Percentiles rank a stretch among this genome's conserved stretches.
phyloP scores from a whole-genome alignment of 2,329 filamentous ascomycete genomes.

The Exophiala viscosa region DNA sequence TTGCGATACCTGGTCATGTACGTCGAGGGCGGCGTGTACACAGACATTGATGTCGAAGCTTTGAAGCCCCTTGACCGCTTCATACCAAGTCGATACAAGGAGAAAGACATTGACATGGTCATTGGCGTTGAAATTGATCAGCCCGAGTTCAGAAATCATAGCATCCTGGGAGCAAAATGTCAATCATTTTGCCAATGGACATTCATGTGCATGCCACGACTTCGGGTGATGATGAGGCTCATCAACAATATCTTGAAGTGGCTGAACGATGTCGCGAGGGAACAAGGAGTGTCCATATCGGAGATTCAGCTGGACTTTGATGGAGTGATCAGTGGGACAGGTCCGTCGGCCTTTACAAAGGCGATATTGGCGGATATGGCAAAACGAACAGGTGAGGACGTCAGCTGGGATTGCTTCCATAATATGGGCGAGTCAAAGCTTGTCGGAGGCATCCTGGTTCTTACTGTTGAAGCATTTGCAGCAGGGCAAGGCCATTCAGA shows the following conservation, averaged over 20 bases:
- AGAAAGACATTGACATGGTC: conserved; percentile 66
- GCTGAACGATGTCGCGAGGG: conserved; percentile 57
- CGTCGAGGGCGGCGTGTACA: conserved; percentile 59
- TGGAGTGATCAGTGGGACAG: conserved; percentile 69
- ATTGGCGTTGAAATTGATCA: conserved; percentile 69
- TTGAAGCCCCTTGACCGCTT: conserved; percentile 53
- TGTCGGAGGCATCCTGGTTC: conserved; percentile 61
- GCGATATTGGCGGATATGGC: conserved; percentile 65
- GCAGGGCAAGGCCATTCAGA: conserved; percentile 71
- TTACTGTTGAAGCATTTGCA: conserved; percentile 69
- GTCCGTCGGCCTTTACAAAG: conserved; percentile 65
- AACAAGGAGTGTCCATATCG: conserved; percentile 57
- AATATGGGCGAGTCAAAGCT: conserved; percentile 63
- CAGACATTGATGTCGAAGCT: conserved; percentile 59
- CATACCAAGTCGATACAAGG: conserved; percentile 61
- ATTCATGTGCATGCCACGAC: conserved; percentile 64
- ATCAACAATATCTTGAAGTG: conserved; percentile 66
- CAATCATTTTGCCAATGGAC: conserved; percentile 73
- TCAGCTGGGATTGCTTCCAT: conserved; percentile 65
- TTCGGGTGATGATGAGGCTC: conserved; percentile 65
- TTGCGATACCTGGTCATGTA: conserved; percentile 66
- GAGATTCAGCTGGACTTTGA: conserved; percentile 67
- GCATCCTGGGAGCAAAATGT: conserved; percentile 65
- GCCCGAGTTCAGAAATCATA: conserved; percentile 60
- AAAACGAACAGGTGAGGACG: conserved; percentile 39